Evolutionary conservation across 176 grass and related monocot genomes (phyloP), one percentile per base, ranked within the genome.

Genomic region (Rhynchospora tenuis): DNA sequence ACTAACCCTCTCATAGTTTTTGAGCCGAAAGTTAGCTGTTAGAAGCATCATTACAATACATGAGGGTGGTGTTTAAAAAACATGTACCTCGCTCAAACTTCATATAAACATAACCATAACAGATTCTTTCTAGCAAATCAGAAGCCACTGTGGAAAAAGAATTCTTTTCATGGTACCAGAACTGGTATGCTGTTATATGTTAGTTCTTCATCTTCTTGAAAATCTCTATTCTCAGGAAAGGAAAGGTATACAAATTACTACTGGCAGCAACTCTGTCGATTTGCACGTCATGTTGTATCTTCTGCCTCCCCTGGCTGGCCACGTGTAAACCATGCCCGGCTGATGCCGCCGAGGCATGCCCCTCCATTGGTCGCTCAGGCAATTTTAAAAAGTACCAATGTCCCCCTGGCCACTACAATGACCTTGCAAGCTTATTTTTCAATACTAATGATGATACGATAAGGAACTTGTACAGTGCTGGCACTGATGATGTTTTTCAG

Each of bases 341-440:
- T 79, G 90, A 82, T 45, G 52, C 86, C 52, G 62, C 81, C 79
- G 95, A 94, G 88, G 86, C 89, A 81, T 98, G 95, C 73, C 95
- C 95, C 19, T 94, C 90, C 59, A 98, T 94, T 59, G 92, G 95
- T n/a, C 86, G 92, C 57, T 98, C 95, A 79, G 95, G 95, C 86
- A 98, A 98, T 76, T 98, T 93, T 83, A 94, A 94, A 73, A 98
- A 93, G 79, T 98, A 91, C 71, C 95, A 98, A 31, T 94, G 92
- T 85, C 79, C 69, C 28, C 80, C 88, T 66, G 80, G 81, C 82
- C 86, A 98, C 27, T 98, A 98, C 86, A 94, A 98, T 74, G 95
- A 98, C 84, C 50, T 98, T 48, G 95, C 95, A 81, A 98, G 95
- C 86, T 87, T 98, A 57, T 90, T 98, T 69, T 94, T 98, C 84